A percentile compares a stretch with the other conserved stretches of the same genome.
phyloP scores from a whole-genome alignment of 306 rosid species.

The Carpinus fangiana region DNA sequence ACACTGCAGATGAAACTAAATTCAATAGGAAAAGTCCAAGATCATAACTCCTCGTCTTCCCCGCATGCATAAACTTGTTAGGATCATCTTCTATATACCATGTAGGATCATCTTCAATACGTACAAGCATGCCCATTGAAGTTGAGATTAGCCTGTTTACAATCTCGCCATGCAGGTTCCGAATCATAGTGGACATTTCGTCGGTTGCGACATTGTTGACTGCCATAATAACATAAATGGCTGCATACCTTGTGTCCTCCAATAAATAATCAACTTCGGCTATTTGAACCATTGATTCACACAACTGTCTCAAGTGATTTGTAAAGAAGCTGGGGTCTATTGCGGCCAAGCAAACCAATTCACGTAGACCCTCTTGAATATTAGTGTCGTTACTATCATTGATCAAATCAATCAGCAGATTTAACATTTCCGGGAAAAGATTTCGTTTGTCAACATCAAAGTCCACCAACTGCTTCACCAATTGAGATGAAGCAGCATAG shows the following conservation, averaged over 20 bases:
- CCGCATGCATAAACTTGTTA: background rate
- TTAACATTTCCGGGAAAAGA: background rate
- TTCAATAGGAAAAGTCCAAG: conserved; percentile 13
- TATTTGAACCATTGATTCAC: conserved; percentile 15
- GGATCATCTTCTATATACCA: conserved; percentile 13
- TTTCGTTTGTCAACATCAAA: too few relatives aligned
- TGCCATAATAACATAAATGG: background rate
- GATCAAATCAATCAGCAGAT: background rate
- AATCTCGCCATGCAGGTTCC: background rate
- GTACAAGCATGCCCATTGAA: conserved; percentile 13
- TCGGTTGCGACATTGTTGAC: background rate
- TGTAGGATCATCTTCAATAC: conserved; percentile 4
- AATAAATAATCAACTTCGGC: background rate
- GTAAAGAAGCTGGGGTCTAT: background rate
- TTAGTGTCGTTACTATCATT: background rate
- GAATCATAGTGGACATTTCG: background rate
- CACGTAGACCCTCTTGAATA: background rate
- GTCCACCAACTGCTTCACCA: background rate
- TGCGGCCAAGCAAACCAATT: background rate
- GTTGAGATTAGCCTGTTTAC: background rate
- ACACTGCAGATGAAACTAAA: background rate
- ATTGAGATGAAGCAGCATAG: background rate
- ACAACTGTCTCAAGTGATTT: background rate
- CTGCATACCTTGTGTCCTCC: background rate
- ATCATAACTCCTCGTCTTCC: background rate